Conservation (phyloP, 176 grass and related monocot species). For the Ampelocalamus luodianensis region DNA sequence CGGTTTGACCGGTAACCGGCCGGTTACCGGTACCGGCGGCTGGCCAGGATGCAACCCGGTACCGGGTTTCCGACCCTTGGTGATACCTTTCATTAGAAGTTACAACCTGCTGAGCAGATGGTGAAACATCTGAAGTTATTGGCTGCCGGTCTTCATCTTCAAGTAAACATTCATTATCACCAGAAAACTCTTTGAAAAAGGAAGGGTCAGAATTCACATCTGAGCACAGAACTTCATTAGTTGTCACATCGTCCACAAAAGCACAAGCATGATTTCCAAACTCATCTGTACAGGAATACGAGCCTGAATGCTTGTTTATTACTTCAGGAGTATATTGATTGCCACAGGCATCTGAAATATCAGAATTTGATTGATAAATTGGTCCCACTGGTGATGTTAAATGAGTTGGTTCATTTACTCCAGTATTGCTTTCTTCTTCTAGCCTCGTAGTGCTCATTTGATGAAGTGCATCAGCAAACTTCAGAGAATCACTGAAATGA, state of each 20-base stretch:
- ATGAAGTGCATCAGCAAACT: constrained; percentile 33
- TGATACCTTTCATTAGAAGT: constrained; percentile 26
- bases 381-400: constrained; percentile 28
- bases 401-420: neutral
- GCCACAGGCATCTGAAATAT: constrained; percentile 32
- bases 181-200: constrained; percentile 51
- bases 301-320: constrained; percentile 30
- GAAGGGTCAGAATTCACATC: constrained; percentile 66
- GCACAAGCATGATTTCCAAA: constrained; percentile 32
- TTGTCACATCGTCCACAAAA: constrained; percentile 38
- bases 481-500: constrained; percentile 46
- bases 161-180: constrained; percentile 48
- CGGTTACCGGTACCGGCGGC: no score
- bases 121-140: constrained; percentile 39
- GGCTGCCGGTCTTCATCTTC: constrained; percentile 32
- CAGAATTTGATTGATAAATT: constrained; percentile 37
- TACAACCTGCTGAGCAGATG: constrained; percentile 32
- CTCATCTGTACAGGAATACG: constrained; percentile 2
- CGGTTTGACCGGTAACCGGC: no score
- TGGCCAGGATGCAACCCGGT: no score
- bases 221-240: constrained; percentile 11
- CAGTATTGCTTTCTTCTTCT: constrained; percentile 38
- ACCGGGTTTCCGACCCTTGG: no score
- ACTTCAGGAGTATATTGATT: constrained; percentile 41
- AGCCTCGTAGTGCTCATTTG: constrained; percentile 45